phyloP scores from a whole-genome alignment of 164 flowering plant species.

The Vitis cinerea region DNA sequence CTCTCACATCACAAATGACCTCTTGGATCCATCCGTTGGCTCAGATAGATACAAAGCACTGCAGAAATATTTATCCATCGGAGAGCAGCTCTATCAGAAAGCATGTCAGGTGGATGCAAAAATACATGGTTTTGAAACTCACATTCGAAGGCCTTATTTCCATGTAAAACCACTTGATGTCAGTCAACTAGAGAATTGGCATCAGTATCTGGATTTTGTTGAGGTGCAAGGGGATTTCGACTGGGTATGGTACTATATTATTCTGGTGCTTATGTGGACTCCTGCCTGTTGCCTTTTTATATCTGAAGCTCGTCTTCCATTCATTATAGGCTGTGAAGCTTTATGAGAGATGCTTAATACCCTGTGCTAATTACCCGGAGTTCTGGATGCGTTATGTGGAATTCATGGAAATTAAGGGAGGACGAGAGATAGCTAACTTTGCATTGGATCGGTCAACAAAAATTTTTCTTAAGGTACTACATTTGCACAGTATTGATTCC shows the following conservation, averaged over 20 bases:
- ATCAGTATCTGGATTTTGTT: slow-evolving; percentile 75
- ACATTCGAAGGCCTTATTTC: slow-evolving; percentile 70
- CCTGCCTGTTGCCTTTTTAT: slow-evolving; percentile 1
- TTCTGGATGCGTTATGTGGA: slow-evolving; percentile 97
- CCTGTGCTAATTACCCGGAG: slow-evolving; percentile 89
- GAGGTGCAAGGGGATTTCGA: slow-evolving; percentile 85
- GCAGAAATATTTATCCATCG: slow-evolving; percentile 51
- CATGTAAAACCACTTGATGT: slow-evolving; percentile 72
- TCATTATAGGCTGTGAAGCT: slow-evolving; percentile 71
- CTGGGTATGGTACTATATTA: slow-evolving; percentile 51
- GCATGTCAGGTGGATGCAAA: slow-evolving; percentile 50
- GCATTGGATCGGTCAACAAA: slow-evolving; percentile 73
- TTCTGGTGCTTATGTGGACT: slow-evolving; percentile 11
- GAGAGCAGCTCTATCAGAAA: slow-evolving; percentile 55
- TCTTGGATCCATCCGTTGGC: slow-evolving; percentile 44
- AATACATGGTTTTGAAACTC: slow-evolving; percentile 58
- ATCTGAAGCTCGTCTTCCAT: slow-evolving; percentile 16
- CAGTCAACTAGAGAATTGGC: slow-evolving; percentile 81
- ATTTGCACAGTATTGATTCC: not conserved
- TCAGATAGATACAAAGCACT: slow-evolving; percentile 34
- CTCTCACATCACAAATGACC: slow-evolving; percentile 39
- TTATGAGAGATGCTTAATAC: slow-evolving; percentile 89
- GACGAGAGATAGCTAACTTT: slow-evolving; percentile 77
- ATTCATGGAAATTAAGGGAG: slow-evolving; percentile 73
- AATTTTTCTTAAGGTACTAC: slow-evolving; percentile 65